Base-by-base conservation (phyloP, 768 basidiomycete species). In the Lactarius deliciosus region DNA sequence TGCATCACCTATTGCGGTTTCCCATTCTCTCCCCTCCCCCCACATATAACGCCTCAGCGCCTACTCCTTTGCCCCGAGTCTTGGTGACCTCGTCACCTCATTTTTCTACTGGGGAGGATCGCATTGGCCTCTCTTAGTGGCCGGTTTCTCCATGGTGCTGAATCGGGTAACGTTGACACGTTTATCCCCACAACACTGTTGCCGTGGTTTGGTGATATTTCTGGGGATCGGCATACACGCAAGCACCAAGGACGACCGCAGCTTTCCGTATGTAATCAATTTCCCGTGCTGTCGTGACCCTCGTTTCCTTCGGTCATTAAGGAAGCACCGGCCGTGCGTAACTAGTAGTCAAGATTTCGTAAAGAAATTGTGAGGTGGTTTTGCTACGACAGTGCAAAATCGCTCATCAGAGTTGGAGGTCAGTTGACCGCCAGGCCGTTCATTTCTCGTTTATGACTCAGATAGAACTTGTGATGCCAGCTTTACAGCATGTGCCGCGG, bases 141-240 rank as follows among this genome's bases (percentile, higher is more conserved):
- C n/a, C 41, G 8, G 32, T 41, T 61, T 65, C 60, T 60, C 56
- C 55, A 22, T 30, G 32, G 25, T 5, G 32, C 32, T 43, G 20
- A 10, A n/a, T 43, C 38, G 22, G 8, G 18, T 55, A 16, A 41
- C 3, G 28, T 6, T 41, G 36, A 45, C 11, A 15, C 5, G 22
- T 60, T 18, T 22, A 32, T 34, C 25, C 4, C 2, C 47, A 16
- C 34, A 36, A 15, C 47, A 30, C 34, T 22, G 38, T 18, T 16
- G 13, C 36, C 36, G 36, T 38, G 36, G 47, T 1, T 16, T 43
- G 38, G 40, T 20, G 9, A 5, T 41, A 63, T 11, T 57, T 30
- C 40, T 34, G 15, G 40, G 5, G n/a, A 36, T 45, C 43, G 22
- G 18, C 55, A 22, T 13, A 22, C 41, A 15, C 20, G 32, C 20